Conservation (phyloP, 257 asterid species). For the Gentiana dahurica region DNA sequence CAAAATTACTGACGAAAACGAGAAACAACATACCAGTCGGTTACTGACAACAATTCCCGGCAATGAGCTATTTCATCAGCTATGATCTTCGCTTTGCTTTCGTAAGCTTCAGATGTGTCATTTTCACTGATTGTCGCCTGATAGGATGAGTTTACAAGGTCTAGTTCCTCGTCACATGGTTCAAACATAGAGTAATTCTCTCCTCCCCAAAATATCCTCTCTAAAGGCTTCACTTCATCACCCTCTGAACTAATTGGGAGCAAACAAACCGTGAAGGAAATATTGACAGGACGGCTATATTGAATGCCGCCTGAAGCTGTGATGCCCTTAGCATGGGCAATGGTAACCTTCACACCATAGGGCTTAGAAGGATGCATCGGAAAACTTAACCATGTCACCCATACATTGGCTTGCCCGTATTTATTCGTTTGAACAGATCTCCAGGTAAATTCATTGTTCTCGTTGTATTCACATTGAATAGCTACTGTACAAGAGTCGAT, state of each 20-base stretch:
- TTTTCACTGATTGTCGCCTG: conserved; percentile 30
- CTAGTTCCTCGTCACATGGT: conserved; percentile 26
- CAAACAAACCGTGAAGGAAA: conserved; percentile 39
- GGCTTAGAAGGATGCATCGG: conserved; percentile 33
- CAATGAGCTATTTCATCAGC: conserved; percentile 59
- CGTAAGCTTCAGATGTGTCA: conserved; percentile 20
- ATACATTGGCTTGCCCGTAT: conserved; percentile 46
- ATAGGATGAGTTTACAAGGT: conserved; percentile 25
- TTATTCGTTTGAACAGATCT: conserved; percentile 47
- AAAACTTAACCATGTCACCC: conserved; percentile 51
- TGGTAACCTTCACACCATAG: conserved; percentile 44
- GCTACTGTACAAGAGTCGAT: conserved; percentile 58
- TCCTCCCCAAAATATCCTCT: conserved; percentile 52
- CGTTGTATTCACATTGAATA: conserved; percentile 42
- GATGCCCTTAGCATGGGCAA: conserved; percentile 48
- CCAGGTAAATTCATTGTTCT: conserved; percentile 40
- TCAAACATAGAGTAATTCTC: conserved; percentile 32
- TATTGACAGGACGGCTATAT: conserved; percentile 30
- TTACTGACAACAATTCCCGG: conserved; percentile 54
- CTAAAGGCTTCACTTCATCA: conserved; percentile 20
- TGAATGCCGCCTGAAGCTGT: conserved; percentile 42
- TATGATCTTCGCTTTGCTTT: conserved; percentile 42
- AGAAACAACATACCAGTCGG: conserved; percentile 52
- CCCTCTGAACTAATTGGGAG: conserved; percentile 26
- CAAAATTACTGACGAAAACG: conserved; percentile 7